A percentile compares a stretch with the other conserved stretches of the same genome.
Conservation (phyloP, 768 basidiomycete species). For the Pleurotus giganteus region DNA sequence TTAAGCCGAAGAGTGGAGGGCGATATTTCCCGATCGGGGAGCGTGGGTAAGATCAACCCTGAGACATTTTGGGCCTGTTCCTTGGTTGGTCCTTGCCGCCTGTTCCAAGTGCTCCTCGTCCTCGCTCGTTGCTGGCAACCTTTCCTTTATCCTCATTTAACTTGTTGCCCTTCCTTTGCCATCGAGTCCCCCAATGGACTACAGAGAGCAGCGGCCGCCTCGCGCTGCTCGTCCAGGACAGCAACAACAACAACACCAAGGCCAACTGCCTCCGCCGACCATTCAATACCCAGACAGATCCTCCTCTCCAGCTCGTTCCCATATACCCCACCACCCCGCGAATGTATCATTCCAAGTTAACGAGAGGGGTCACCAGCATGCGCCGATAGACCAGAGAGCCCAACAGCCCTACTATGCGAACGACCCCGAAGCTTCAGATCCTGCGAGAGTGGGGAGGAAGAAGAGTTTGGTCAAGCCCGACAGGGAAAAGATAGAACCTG, state of each 20-base stretch:
- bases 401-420: slow-evolving; percentile 49
- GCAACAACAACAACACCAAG: slow-evolving; percentile 34
- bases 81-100: slow-evolving; percentile 8
- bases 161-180: slow-evolving; percentile 4
- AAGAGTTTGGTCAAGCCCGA: slow-evolving; percentile 92
- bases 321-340: slow-evolving; percentile 31
- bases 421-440: slow-evolving; percentile 48
- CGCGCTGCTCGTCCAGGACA: slow-evolving; percentile 49
- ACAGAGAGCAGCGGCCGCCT: slow-evolving; percentile 51
- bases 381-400: slow-evolving; percentile 47
- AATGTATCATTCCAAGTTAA: slow-evolving; percentile 65
- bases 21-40: neutral
- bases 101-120: slow-evolving; percentile 12
- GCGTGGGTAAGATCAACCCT: neutral
- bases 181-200: slow-evolving; percentile 30
- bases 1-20: neutral
- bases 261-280: slow-evolving; percentile 32
- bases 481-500: slow-evolving; percentile 93
- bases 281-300: slow-evolving; percentile 29
- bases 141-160: neutral
- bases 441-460: slow-evolving; percentile 67
- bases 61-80: neutral
- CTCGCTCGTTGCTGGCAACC: slow-evolving; percentile 12
- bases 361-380: slow-evolving; percentile 69
- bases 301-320: slow-evolving; percentile 15